Percentiles rank a stretch among this genome's conserved stretches.
These are phyloP conservation scores for Colletotrichum shisoi DNA, from an alignment of 2,329 filamentous ascomycete genomes.

Conservation along the genomic window DNA sequence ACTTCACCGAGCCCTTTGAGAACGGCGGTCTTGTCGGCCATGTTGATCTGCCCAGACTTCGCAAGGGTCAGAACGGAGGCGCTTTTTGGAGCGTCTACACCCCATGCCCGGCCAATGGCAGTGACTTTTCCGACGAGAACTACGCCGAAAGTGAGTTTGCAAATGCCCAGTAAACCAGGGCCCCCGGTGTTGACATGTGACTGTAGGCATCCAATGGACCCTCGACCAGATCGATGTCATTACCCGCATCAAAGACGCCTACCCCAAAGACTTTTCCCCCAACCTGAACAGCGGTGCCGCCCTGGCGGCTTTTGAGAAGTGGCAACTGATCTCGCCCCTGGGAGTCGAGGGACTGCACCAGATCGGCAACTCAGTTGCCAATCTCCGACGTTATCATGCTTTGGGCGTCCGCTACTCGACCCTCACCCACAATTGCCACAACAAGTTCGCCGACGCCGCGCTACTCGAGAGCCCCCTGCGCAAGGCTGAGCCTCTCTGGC, in stretches of 20 bases:
- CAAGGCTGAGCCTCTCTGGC: conserved; percentile 67
- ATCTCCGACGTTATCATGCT: conserved; percentile 76
- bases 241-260: conserved; percentile 67
- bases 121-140: conserved; percentile 76
- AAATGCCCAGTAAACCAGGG: neutral
- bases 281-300: conserved; percentile 68
- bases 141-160: conserved; percentile 68
- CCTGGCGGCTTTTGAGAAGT: conserved; percentile 64
- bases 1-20: conserved; percentile 79
- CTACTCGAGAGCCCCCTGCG: conserved; percentile 63
- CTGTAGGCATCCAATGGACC: conserved; percentile 68
- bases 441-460: conserved; percentile 86
- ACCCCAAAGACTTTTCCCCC: conserved; percentile 74
- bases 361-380: conserved; percentile 83
- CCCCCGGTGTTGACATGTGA: neutral
- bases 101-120: conserved; percentile 75
- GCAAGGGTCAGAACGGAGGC: conserved; percentile 76
- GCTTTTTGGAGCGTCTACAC: conserved; percentile 94
- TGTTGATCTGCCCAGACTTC: conserved; percentile 80
- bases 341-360: conserved; percentile 91
- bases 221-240: conserved; percentile 79
- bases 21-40: conserved; percentile 73
- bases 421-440: conserved; percentile 93
- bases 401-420: conserved; percentile 89
- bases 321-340: conserved; percentile 77